phyloP scores from a whole-genome alignment of 345 rosid genomes.

The Pugionium dolabratum region DNA sequence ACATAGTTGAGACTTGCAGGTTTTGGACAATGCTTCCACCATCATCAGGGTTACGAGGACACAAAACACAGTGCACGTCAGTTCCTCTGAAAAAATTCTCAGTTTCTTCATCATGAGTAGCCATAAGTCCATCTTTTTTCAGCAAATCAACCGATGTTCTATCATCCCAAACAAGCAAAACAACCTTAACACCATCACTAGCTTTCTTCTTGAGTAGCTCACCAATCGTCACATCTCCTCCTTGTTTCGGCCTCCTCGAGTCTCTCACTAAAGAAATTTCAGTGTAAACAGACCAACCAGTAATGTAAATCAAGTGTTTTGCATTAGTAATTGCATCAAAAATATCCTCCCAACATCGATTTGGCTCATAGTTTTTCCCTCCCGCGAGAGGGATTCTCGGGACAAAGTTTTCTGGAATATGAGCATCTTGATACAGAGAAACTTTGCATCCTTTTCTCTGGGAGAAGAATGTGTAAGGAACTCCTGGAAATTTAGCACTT shows the following conservation, averaged over 20 bases:
- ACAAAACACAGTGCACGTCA: constrained; percentile 83
- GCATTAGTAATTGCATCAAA: constrained; percentile 90
- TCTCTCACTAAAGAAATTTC: constrained; percentile 86
- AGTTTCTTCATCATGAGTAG: constrained; percentile 97
- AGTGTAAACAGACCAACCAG: constrained; percentile 98
- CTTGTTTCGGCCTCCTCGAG: constrained; percentile 90
- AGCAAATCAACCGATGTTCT: constrained; percentile 90
- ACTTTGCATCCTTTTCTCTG: constrained; percentile 91
- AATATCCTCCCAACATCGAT: constrained; percentile 94
- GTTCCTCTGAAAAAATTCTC: constrained; percentile 59
- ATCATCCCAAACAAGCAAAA: constrained; percentile 96
- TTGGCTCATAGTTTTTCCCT: constrained; percentile 79
- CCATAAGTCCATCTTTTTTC: constrained; percentile 92
- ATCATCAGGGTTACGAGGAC: constrained; percentile 96
- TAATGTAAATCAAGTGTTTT: constrained; percentile 82
- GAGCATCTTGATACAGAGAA: constrained; percentile 94
- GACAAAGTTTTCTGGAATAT: constrained; percentile 76
- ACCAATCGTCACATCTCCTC: constrained; percentile 80
- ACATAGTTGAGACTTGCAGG: constrained; percentile 86
- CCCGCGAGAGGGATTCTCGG: constrained; percentile 92
- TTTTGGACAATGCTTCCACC: constrained; percentile 95
- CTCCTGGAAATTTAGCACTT: constrained; percentile 82
- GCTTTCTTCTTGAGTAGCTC: constrained; percentile 91
- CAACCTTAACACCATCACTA: constrained; percentile 88
- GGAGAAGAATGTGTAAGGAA: constrained; percentile 84